Evolutionary conservation across 495 filamentous ascomycete genomes (phyloP).

Genomic region (Bryoglossum gracile): DNA sequence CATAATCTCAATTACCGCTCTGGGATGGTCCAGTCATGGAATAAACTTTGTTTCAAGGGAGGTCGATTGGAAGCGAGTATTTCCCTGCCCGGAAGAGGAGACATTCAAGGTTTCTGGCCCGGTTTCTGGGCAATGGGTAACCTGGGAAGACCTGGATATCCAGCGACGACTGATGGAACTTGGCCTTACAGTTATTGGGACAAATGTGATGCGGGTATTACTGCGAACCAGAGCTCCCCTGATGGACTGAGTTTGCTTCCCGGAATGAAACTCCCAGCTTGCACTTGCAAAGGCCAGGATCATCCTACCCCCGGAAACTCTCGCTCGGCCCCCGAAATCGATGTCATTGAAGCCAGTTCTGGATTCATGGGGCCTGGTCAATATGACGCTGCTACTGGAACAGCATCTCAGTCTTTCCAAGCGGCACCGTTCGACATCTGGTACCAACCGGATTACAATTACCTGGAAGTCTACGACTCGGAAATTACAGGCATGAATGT

Average conservation of each 20-base stretch:
- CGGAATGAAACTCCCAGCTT: conserved; percentile 67
- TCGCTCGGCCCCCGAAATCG: conserved; percentile 68
- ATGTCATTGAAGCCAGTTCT: conserved; percentile 66
- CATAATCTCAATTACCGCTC: conserved; percentile 66
- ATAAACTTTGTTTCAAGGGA: conserved; percentile 71
- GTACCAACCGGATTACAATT: conserved; percentile 65
- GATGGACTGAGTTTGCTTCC: conserved; percentile 65
- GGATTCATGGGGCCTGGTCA: conserved; percentile 42
- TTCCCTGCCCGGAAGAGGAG: conserved; percentile 64
- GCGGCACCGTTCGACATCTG: conserved; percentile 70
- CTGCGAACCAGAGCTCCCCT: conserved; percentile 62
- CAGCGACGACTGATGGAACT: conserved; percentile 63
- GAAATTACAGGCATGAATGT: conserved; percentile 53
- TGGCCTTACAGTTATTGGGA: conserved; percentile 77
- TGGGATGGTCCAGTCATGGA: conserved; percentile 81
- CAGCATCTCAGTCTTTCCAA: conserved; percentile 66
- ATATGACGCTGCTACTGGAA: conserved; percentile 41
- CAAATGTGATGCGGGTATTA: conserved; percentile 67
- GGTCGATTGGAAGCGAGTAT: conserved; percentile 71
- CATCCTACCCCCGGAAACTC: conserved; percentile 66
- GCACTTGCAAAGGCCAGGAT: conserved; percentile 57
- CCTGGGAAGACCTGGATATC: conserved; percentile 61
- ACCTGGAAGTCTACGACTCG: conserved; percentile 54
- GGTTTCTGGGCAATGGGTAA: conserved; percentile 81
- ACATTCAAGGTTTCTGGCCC: conserved; percentile 68